Conservation (phyloP, 2,329 filamentous ascomycete species). For the Colletotrichum sp. region DNA sequence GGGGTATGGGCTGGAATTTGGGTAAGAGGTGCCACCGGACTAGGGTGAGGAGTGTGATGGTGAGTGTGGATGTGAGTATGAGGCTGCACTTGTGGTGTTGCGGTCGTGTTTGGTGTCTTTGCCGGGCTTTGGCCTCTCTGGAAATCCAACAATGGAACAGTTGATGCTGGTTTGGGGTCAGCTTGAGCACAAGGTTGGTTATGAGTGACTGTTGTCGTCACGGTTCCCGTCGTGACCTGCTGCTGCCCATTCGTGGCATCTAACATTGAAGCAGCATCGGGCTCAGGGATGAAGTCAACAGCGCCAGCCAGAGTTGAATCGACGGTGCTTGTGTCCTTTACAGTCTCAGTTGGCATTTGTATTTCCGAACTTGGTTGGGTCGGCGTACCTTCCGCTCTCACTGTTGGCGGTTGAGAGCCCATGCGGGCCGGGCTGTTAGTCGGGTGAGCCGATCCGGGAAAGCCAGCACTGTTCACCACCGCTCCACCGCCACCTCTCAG, state of each 20-base stretch:
- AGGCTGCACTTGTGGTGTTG: neutral
- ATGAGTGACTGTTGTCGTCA: neutral
- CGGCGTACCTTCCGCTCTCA: constrained; percentile 15
- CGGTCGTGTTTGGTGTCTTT: neutral
- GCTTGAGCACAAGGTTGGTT: neutral
- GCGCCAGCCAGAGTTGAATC: neutral
- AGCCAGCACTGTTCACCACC: neutral
- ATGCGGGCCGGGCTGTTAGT: neutral
- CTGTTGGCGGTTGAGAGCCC: neutral
- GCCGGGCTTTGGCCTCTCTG: neutral
- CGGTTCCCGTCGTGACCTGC: neutral
- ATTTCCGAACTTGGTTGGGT: neutral
- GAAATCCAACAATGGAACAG: neutral
- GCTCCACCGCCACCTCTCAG: neutral
- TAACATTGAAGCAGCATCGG: neutral
- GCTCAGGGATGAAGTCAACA: neutral
- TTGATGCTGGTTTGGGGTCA: neutral
- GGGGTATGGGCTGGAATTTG: neutral
- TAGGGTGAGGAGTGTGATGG: neutral
- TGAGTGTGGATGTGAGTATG: neutral
- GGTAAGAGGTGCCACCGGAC: neutral
- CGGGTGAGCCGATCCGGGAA: neutral
- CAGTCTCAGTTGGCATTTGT: constrained; percentile 11
- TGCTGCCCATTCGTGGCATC: neutral
- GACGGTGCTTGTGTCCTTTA: neutral